phyloP scores from a whole-genome alignment of 1,139 yeast species.

The Protomyces gravidus region DNA sequence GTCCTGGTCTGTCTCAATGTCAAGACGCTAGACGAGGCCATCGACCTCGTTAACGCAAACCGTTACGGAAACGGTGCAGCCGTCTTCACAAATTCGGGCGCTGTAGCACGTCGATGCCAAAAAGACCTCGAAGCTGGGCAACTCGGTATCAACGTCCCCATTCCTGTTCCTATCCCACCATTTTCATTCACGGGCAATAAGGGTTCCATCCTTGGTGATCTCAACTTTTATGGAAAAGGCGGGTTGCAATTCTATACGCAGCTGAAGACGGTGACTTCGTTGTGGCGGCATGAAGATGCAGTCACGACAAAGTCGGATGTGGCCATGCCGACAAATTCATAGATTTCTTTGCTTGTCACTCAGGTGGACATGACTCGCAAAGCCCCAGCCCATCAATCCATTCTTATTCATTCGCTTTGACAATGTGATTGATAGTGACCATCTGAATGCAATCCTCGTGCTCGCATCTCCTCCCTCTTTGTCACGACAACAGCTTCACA shows the following conservation, averaged over 20 bases:
- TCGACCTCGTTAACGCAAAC: conserved; percentile 59
- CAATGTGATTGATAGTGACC: too few species aligned
- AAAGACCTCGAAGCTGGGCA: conserved; percentile 71
- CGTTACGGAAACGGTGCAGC: conserved; percentile 70
- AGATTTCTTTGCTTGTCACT: too few species aligned
- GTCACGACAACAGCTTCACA: neutral
- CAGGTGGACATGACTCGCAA: neutral
- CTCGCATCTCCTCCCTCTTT: too few species aligned
- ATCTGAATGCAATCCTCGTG: too few species aligned
- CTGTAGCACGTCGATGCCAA: conserved; percentile 65
- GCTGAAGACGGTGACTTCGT: conserved; percentile 68
- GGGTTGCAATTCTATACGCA: conserved; percentile 70
- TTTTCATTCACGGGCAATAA: conserved; percentile 76
- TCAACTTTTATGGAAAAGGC: conserved; percentile 74
- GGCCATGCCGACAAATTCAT: conserved; percentile 58
- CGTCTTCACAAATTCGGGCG: conserved; percentile 65
- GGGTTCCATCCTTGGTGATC: conserved; percentile 71
- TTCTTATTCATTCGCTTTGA: too few species aligned
- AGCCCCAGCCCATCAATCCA: too few species aligned
- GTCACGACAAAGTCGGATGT: conserved; percentile 52
- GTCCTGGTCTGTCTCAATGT: conserved; percentile 62
- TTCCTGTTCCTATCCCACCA: conserved; percentile 82
- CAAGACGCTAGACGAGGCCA: conserved; percentile 69
- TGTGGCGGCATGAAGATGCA: conserved; percentile 61
- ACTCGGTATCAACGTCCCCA: conserved; percentile 75